These are phyloP conservation scores for Luffa acutangula DNA, from an alignment of 306 rosid species.

Conservation along the genomic window DNA sequence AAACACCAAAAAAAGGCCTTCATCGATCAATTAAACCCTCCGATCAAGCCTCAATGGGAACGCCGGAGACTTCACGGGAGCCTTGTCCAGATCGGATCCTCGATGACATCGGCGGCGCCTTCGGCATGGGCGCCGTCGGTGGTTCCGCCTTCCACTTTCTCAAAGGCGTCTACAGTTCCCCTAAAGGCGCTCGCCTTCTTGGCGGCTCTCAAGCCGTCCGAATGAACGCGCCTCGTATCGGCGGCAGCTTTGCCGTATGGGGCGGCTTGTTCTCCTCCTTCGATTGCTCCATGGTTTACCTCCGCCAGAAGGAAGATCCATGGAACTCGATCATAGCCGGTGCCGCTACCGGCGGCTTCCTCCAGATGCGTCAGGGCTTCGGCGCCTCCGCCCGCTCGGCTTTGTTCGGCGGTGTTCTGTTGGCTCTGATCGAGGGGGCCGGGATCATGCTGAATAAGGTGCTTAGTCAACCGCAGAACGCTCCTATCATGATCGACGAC, in stretches of 20 bases:
- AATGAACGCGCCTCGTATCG: conserved; percentile 82
- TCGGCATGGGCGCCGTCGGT: conserved; percentile 90
- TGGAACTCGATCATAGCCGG: conserved; percentile 88
- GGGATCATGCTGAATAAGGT: conserved; percentile 74
- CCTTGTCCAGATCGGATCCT: conserved; percentile 88
- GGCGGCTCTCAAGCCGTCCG: conserved; percentile 73
- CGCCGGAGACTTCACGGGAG: conserved; percentile 70
- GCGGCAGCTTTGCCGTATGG: conserved; percentile 83
- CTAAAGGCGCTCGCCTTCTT: conserved; percentile 47
- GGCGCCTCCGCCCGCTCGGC: conserved; percentile 51
- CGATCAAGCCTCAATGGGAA: conserved; percentile 45
- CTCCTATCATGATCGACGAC: conserved; percentile 53
- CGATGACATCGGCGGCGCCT: conserved; percentile 83
- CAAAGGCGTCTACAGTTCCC: conserved; percentile 70
- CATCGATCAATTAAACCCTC: neutral
- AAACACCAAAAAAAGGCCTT: neutral
- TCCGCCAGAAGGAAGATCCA: conserved; percentile 88
- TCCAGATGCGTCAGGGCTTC: conserved; percentile 68
- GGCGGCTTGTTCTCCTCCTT: conserved; percentile 78
- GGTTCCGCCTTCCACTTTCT: conserved; percentile 81
- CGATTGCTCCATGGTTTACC: conserved; percentile 72
- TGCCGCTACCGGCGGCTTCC: conserved; percentile 78
- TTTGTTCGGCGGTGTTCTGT: conserved; percentile 46
- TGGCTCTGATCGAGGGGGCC: conserved; percentile 77
- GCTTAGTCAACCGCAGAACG: conserved; percentile 48